Conservation (phyloP, 139 green algal genomes). For the Raphidocelis subcapitata region DNA sequence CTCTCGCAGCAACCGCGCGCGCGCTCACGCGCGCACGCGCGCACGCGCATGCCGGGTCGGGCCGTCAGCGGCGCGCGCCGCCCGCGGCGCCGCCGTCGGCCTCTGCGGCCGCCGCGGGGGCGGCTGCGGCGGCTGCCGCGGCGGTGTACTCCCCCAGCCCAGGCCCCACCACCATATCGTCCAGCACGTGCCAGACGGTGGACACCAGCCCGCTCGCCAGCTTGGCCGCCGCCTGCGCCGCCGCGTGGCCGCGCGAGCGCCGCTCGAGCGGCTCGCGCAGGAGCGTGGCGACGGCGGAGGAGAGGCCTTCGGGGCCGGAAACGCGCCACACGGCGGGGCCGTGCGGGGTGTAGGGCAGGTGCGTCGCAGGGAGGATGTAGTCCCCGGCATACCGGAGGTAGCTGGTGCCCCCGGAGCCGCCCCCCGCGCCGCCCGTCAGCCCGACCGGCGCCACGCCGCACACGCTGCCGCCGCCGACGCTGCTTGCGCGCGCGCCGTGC, state of each 20-base stretch:
- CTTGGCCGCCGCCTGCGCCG: conserved; percentile 55
- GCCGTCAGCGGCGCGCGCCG: no score
- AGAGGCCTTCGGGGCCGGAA: conserved; percentile 33
- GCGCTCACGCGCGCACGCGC: no score
- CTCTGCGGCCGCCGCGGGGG: no score
- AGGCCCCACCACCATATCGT: conserved; percentile 48
- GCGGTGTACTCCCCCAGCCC: conserved; percentile 41
- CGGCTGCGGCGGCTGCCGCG: not conserved
- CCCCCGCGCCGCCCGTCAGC: not conserved
- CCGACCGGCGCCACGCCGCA: not conserved
- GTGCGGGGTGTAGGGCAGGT: conserved; percentile 37
- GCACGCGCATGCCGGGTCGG: no score
- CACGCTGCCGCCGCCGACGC: conserved; percentile 5
- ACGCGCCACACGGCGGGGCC: conserved; percentile 61
- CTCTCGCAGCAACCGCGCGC: no score
- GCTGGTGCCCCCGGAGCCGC: not conserved
- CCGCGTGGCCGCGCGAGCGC: conserved; percentile 48
- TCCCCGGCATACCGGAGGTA: conserved; percentile 39
- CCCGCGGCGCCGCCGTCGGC: no score
- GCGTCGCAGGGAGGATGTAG: conserved; percentile 50
- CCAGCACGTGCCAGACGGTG: conserved; percentile 61
- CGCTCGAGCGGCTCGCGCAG: conserved; percentile 50
- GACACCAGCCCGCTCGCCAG: conserved; percentile 58
- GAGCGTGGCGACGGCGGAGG: conserved; percentile 36
- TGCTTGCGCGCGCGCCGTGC: not conserved